Conservation (phyloP, 1,139 yeast species). For the Suhomyces yuchorum region DNA sequence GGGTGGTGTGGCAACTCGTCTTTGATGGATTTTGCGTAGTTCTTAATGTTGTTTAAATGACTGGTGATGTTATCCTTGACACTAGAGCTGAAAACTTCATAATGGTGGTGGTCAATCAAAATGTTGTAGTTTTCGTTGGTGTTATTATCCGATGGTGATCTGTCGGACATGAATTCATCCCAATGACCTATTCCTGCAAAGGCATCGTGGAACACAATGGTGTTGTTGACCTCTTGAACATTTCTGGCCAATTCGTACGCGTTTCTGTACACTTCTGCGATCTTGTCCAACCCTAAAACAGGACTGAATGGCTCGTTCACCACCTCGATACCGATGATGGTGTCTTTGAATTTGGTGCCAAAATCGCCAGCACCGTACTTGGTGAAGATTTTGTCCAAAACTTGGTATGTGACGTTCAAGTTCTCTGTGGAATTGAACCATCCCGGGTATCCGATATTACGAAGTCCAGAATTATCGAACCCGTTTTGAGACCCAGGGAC, state of each 20-base stretch:
- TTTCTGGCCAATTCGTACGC: constrained; percentile 43
- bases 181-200: constrained; percentile 53
- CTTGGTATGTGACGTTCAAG: constrained; percentile 44
- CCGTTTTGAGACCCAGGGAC: constrained; percentile 72
- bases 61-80: constrained; percentile 40
- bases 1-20: constrained; percentile 46
- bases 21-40: constrained; percentile 39
- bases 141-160: constrained; percentile 16
- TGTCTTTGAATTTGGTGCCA: constrained; percentile 42
- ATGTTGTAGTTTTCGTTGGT: constrained; percentile 38
- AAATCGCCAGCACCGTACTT: constrained; percentile 44
- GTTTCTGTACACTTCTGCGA: constrained; percentile 44
- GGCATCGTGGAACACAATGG: constrained; percentile 62
- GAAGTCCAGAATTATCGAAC: constrained; percentile 66
- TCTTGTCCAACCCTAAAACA: constrained; percentile 35
- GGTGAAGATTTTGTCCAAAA: constrained; percentile 44
- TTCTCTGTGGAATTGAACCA: constrained; percentile 53
- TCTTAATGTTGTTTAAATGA: constrained; percentile 39
- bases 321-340: constrained; percentile 62
- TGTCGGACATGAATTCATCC: constrained; percentile 46
- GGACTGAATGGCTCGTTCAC: constrained; percentile 66
- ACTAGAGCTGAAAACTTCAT: constrained; percentile 56
- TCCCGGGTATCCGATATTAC: constrained; percentile 47
- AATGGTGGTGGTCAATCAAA: constrained; percentile 66
- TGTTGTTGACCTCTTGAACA: constrained; percentile 38